phyloP scores from a whole-genome alignment of 1,284 basidiomycete genomes.

The Pseudozyma tsukubaensis region DNA sequence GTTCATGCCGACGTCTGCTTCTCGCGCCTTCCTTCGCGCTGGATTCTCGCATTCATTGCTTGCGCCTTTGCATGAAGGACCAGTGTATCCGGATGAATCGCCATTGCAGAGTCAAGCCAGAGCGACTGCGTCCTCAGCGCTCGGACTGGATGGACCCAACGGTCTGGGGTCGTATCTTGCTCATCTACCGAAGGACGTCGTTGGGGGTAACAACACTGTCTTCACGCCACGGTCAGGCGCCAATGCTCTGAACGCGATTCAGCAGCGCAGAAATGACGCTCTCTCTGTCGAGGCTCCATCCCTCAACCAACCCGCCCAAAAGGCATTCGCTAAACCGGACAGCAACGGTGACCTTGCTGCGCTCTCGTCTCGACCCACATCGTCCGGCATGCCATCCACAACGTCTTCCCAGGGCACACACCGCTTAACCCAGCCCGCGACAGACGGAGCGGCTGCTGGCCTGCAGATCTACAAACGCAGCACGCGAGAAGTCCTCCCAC shows the following conservation, averaged over 20 bases:
- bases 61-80: slow-evolving; percentile 44
- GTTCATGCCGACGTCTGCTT: slow-evolving; percentile 4
- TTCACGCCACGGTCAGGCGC: slow-evolving; percentile 48
- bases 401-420: slow-evolving; percentile 4
- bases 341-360: slow-evolving; percentile 43
- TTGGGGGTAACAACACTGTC: slow-evolving; percentile 43
- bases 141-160: slow-evolving; percentile 44
- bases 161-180: slow-evolving; percentile 44
- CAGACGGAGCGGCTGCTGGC: neutral
- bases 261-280: slow-evolving; percentile 19
- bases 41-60: slow-evolving; percentile 47
- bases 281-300: slow-evolving; percentile 10
- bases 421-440: neutral
- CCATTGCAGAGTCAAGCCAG: slow-evolving; percentile 34
- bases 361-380: neutral
- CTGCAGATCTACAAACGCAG: slow-evolving; percentile 47
- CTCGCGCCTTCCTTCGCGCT: slow-evolving; percentile 14
- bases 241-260: slow-evolving; percentile 19
- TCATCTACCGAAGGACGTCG: slow-evolving; percentile 29
- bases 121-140: slow-evolving; percentile 27
- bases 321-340: slow-evolving; percentile 9
- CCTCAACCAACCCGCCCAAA: neutral
- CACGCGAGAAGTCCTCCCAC: slow-evolving; percentile 26
- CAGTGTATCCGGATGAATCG: slow-evolving; percentile 52
- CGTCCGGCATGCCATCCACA: neutral